Base-by-base conservation (phyloP, 139 green algal species). In the Closterium sp. region DNA sequence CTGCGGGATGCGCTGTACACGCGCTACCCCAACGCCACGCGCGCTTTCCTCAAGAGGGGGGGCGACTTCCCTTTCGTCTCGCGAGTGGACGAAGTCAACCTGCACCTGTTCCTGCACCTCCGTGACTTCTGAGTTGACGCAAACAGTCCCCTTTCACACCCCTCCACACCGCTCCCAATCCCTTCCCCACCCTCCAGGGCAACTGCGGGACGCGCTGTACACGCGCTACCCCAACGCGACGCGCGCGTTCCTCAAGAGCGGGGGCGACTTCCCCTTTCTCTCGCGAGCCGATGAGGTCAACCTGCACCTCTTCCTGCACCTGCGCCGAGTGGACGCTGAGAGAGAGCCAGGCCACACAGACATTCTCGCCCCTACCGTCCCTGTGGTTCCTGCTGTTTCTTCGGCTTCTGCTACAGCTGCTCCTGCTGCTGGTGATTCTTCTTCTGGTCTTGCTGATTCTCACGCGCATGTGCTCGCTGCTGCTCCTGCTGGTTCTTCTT, bases 241-340 rank as follows among this genome's bases (percentile, higher is more conserved):
- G 31, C 70, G 79, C n/a, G 91, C 91, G 4, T 91, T 87, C 31
- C 91, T 93, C 79, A 93, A 93, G 38, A 88, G 28, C 70, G 91
- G 91, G 24, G 91, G 91, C 30, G 91, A 93, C 70, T 93, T 93
- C 13, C 91, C 91, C 34, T 93, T 91, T 22, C 91, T 93, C 21
- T 91, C 31, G 24, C 86, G 91, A 6, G 91, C 91, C 19, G 91
- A 93, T 24, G 91, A 93, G 88, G 91, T 93, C 34, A 86, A 86
- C 79, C 45, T 93, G 86, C 91, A 93, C 70, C 34, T 93, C 30
- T 13, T 91, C 22, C 91, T 93, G 31, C 91, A 93, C 34, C 86
- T 93, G 34, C 31, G 91, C 5, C 31, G 32, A 21, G 91, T 93
- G 11, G 17, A 84, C 1, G 90, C 85, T 22, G 90, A 90, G 31